Conservation (phyloP, 495 filamentous ascomycete species). For the Hypoxylon crocopeplum region DNA sequence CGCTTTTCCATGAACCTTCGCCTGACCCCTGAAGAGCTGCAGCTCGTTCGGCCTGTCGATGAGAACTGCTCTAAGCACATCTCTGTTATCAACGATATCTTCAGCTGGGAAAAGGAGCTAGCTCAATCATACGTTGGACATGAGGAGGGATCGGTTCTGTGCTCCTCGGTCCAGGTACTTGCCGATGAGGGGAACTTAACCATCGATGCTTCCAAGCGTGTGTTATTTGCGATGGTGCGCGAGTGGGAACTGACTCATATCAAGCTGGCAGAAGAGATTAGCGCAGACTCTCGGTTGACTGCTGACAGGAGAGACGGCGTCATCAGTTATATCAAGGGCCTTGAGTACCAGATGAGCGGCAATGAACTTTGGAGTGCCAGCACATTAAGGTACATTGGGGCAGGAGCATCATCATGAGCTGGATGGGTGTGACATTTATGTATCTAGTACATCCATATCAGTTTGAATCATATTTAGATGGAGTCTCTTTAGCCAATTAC, state of each 20-base stretch:
- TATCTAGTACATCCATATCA: too few species aligned
- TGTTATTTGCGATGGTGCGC: slow-evolving; percentile 38
- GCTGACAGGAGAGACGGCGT: background rate
- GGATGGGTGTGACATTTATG: too few species aligned
- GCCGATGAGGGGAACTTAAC: slow-evolving; percentile 26
- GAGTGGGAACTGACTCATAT: slow-evolving; percentile 40
- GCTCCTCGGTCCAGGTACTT: slow-evolving; percentile 34
- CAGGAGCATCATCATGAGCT: too few species aligned
- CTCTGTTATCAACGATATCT: slow-evolving; percentile 49
- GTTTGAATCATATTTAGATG: too few species aligned
- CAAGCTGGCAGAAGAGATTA: slow-evolving; percentile 15
- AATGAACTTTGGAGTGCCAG: slow-evolving; percentile 48
- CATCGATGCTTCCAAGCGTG: slow-evolving; percentile 31
- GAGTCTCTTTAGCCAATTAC: too few species aligned
- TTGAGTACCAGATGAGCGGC: slow-evolving; percentile 46
- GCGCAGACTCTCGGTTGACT: background rate
- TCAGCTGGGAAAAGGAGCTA: slow-evolving; percentile 48
- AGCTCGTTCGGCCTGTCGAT: slow-evolving; percentile 32
- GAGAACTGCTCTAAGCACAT: slow-evolving; percentile 42
- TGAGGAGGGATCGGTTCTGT: slow-evolving; percentile 38
- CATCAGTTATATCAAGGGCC: slow-evolving; percentile 38
- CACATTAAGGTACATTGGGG: background rate
- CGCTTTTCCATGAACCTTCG: slow-evolving; percentile 42
- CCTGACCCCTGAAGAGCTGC: slow-evolving; percentile 24
- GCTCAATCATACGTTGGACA: slow-evolving; percentile 13